These are phyloP conservation scores for Porcisia hertigi DNA, from an alignment of 208 protist species.

Conservation along the genomic window DNA sequence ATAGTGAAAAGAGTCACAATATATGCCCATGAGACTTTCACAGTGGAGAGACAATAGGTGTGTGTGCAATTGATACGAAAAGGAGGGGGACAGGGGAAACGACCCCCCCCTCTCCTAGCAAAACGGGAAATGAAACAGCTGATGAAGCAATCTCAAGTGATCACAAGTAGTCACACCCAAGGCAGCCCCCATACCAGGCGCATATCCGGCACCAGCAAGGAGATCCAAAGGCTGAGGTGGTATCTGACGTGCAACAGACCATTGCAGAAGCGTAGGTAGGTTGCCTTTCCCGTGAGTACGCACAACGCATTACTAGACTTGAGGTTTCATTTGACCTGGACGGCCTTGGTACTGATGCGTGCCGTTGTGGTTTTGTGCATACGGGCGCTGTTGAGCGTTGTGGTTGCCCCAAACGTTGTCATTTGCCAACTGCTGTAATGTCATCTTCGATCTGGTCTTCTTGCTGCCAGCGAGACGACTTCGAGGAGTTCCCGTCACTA, in stretches of 20 bases:
- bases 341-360: slow-evolving; percentile 26
- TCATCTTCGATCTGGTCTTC: background rate
- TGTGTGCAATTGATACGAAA: slow-evolving; percentile 9
- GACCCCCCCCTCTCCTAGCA: no score
- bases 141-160: background rate
- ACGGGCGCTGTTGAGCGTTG: slow-evolving; percentile 2
- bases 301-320: slow-evolving; percentile 1
- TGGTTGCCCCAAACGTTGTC: background rate
- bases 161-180: background rate
- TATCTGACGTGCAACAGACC: background rate
- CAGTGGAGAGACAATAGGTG: background rate
- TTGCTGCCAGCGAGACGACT: slow-evolving; percentile 7
- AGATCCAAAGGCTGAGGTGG: background rate
- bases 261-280: slow-evolving; percentile 6
- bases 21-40: background rate
- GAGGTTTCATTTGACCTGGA: slow-evolving; percentile 13
- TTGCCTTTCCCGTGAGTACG: background rate
- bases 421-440: background rate
- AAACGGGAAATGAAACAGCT: background rate
- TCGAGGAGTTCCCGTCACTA: background rate
- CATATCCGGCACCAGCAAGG: background rate
- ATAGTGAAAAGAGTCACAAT: slow-evolving; percentile 1
- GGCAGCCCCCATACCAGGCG: background rate
- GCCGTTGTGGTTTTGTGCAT: slow-evolving; percentile 9
- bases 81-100: background rate